phyloP scores from a whole-genome alignment of 805 yeast species.

The Ogataea populi-albae region DNA sequence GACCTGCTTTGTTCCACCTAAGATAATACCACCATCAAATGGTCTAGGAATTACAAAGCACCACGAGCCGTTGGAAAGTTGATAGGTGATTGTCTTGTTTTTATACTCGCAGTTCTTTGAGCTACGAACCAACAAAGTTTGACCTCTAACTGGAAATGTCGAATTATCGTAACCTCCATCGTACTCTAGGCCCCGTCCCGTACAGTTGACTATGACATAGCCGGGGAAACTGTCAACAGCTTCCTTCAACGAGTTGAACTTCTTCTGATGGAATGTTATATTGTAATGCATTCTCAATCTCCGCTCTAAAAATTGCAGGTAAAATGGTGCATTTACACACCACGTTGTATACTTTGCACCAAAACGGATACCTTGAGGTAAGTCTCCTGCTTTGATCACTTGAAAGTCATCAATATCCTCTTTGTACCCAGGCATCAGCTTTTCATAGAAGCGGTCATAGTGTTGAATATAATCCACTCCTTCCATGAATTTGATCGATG shows the following conservation, averaged over 20 bases:
- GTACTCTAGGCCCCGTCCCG: slow-evolving; percentile 58
- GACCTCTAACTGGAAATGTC: slow-evolving; percentile 57
- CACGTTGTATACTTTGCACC: slow-evolving; percentile 56
- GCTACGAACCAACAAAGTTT: slow-evolving; percentile 53
- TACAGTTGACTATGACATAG: slow-evolving; percentile 46
- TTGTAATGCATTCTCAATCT: slow-evolving; percentile 31
- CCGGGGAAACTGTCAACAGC: slow-evolving; percentile 34
- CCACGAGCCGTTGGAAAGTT: slow-evolving; percentile 21
- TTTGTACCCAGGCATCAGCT: slow-evolving; percentile 39
- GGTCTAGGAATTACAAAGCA: slow-evolving; percentile 64
- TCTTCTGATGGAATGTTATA: slow-evolving; percentile 36
- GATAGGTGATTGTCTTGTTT: slow-evolving; percentile 51
- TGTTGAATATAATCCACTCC: slow-evolving; percentile 58
- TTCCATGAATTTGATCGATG: slow-evolving; percentile 48
- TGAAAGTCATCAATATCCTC: slow-evolving; percentile 38
- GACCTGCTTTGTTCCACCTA: slow-evolving; percentile 68
- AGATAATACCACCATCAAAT: slow-evolving; percentile 53
- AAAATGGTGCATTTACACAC: slow-evolving; percentile 58
- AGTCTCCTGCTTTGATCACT: slow-evolving; percentile 20
- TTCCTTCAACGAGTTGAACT: slow-evolving; percentile 38
- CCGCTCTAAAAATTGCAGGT: slow-evolving; percentile 45
- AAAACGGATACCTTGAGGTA: slow-evolving; percentile 41
- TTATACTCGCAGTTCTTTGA: slow-evolving; percentile 41
- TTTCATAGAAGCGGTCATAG: slow-evolving; percentile 37
- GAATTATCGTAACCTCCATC: slow-evolving; percentile 50